These are phyloP conservation scores for Chrysosporium keratinophilum DNA, from an alignment of 2,329 filamentous ascomycete genomes.

Conservation along the genomic window DNA sequence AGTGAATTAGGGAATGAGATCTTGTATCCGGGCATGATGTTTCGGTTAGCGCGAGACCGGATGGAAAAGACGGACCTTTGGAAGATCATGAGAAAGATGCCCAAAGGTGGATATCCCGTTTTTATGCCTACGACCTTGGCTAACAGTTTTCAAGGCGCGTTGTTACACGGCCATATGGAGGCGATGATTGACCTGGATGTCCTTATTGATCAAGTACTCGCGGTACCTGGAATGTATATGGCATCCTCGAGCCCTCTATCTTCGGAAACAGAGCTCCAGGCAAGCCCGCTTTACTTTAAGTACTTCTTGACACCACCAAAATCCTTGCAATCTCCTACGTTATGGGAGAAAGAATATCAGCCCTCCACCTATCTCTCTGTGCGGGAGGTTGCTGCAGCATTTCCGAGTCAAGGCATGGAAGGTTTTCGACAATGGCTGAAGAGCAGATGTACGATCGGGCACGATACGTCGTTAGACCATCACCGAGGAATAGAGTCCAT, in stretches of 20 bases:
- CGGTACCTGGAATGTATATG: slow-evolving; percentile 63
- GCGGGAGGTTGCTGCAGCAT: slow-evolving; percentile 56
- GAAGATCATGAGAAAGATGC: slow-evolving; percentile 79
- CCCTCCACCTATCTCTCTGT: slow-evolving; percentile 50
- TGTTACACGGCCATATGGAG: slow-evolving; percentile 80
- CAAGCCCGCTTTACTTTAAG: slow-evolving; percentile 51
- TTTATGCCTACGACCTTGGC: neutral
- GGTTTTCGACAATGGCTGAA: slow-evolving; percentile 72
- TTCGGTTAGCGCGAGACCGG: slow-evolving; percentile 66
- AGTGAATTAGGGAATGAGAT: slow-evolving; percentile 51
- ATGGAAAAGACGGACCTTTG: slow-evolving; percentile 80
- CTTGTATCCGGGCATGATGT: slow-evolving; percentile 86
- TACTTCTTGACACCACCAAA: slow-evolving; percentile 43
- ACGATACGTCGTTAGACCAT: slow-evolving; percentile 65
- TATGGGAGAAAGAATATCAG: slow-evolving; percentile 57
- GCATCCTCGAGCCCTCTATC: slow-evolving; percentile 49
- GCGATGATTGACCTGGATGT: slow-evolving; percentile 83
- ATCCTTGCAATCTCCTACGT: slow-evolving; percentile 35
- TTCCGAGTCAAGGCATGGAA: slow-evolving; percentile 57
- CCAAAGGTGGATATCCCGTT: slow-evolving; percentile 53
- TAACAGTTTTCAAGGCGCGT: slow-evolving; percentile 29
- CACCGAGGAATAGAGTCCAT: slow-evolving; percentile 74
- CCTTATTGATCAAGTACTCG: slow-evolving; percentile 60
- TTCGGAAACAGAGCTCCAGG: slow-evolving; percentile 44
- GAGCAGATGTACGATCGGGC: slow-evolving; percentile 59